These are phyloP conservation scores for Danielozyma ontarioensis DNA, from an alignment of 805 yeast genomes.

Conservation along the genomic window DNA sequence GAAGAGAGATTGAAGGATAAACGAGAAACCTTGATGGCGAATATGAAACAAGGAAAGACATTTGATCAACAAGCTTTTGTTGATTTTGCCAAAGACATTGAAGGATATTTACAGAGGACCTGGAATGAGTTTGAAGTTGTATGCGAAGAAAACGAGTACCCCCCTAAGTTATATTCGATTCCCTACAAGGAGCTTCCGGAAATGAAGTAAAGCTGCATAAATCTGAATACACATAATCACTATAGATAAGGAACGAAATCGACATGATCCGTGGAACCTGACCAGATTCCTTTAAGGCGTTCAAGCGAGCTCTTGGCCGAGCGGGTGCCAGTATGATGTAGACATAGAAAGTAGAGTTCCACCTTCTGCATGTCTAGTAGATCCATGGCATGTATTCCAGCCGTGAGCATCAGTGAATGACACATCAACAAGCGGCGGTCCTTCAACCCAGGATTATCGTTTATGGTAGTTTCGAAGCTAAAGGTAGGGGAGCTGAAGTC, in stretches of 20 bases:
- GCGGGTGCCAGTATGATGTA: conserved; percentile 8
- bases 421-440: conserved; percentile 11
- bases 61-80: not conserved
- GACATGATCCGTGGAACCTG: conserved; percentile 3
- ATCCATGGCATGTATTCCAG: conserved; percentile 9
- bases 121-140: conserved; percentile 31
- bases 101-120: conserved; percentile 18
- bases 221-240: no score
- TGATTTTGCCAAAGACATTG: conserved; percentile 13
- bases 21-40: conserved; percentile 15
- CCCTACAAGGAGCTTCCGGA: conserved; percentile 13
- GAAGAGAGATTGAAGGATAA: conserved; percentile 22
- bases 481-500: conserved; percentile 3
- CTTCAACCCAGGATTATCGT: conserved; percentile 2
- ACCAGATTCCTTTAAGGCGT: conserved; percentile 5
- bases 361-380: conserved; percentile 6
- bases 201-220: not conserved
- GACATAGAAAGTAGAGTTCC: conserved; percentile 8
- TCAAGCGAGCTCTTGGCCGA: conserved; percentile 9
- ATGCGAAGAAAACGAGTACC: conserved; percentile 10
- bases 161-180: conserved; percentile 17
- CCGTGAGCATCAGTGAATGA: conserved; percentile 10
- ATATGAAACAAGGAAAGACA: not conserved
- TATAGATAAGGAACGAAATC: conserved; percentile 12
- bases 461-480: not conserved